Conservation (phyloP, 2,329 filamentous ascomycete genomes). For the Magnaporthiopsis incrustans region DNA sequence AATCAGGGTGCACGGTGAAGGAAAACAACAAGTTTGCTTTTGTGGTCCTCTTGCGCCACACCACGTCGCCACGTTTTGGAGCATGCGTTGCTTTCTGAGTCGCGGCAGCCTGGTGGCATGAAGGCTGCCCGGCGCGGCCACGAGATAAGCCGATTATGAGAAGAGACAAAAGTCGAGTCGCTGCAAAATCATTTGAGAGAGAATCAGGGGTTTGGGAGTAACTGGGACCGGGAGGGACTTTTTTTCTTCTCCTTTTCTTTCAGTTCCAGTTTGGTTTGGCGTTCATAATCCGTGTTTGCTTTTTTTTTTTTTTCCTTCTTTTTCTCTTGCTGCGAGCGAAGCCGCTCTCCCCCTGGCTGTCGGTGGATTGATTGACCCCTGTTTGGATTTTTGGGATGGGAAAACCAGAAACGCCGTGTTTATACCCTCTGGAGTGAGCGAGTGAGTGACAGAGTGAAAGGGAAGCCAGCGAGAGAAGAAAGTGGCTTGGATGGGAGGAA, state of each 20-base stretch:
- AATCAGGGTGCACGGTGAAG: too few species aligned
- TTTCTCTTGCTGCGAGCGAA: not conserved
- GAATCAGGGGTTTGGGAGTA: not conserved
- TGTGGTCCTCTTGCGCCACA: not conserved
- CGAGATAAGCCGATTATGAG: not conserved
- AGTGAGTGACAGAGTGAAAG: not conserved
- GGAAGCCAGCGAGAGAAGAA: not conserved
- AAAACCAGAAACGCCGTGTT: not conserved
- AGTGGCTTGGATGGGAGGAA: too few species aligned
- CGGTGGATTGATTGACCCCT: too few species aligned
- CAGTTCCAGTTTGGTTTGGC: not conserved
- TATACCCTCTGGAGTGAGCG: not conserved
- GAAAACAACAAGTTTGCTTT: not conserved
- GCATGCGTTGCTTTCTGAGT: not conserved
- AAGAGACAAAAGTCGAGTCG: not conserved
- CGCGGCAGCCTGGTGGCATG: not conserved
- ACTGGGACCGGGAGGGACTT: not conserved
- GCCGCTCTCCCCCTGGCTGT: not conserved
- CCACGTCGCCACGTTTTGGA: too few species aligned
- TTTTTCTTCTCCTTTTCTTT: not conserved
- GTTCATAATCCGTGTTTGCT: constrained; percentile 2
- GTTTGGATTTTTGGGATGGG: not conserved
- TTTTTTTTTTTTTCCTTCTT: not conserved
- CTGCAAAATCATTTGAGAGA: too few species aligned
- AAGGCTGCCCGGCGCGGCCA: not conserved